These are phyloP conservation scores for Leucaena leucocephala DNA, from an alignment of 306 rosid genomes.

Conservation along the genomic window DNA sequence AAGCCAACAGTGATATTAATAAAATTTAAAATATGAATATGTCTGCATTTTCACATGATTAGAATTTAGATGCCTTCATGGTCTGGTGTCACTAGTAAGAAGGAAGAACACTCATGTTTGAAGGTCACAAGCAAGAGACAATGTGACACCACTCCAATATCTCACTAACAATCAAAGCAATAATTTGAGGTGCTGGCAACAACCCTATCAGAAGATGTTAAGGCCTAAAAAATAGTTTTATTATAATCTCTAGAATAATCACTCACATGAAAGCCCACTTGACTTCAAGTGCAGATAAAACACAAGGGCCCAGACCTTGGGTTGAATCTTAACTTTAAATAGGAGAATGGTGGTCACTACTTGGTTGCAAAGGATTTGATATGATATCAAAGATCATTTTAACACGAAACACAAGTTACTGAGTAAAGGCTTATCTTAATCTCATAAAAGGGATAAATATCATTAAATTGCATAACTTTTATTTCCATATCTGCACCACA, in stretches of 20 bases:
- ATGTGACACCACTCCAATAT: background rate
- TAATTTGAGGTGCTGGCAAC: background rate
- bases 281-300: background rate
- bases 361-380: background rate
- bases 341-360: background rate
- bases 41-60: background rate
- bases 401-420: background rate
- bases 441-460: background rate
- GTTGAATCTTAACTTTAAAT: constrained; percentile 5
- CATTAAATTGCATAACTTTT: background rate
- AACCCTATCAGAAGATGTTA: background rate
- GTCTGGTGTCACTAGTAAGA: background rate
- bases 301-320: background rate
- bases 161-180: background rate
- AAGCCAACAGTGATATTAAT: constrained; percentile 29
- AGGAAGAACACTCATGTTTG: background rate
- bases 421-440: background rate
- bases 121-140: background rate
- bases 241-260: background rate
- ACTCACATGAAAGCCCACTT: background rate
- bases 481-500: constrained; percentile 8
- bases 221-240: background rate
- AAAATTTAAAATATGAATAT: background rate
- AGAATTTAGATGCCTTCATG: constrained; percentile 7
- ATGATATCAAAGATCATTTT: background rate